These are phyloP conservation scores for Marvania coccoides DNA, from an alignment of 139 green algal genomes.

Conservation along the genomic window DNA sequence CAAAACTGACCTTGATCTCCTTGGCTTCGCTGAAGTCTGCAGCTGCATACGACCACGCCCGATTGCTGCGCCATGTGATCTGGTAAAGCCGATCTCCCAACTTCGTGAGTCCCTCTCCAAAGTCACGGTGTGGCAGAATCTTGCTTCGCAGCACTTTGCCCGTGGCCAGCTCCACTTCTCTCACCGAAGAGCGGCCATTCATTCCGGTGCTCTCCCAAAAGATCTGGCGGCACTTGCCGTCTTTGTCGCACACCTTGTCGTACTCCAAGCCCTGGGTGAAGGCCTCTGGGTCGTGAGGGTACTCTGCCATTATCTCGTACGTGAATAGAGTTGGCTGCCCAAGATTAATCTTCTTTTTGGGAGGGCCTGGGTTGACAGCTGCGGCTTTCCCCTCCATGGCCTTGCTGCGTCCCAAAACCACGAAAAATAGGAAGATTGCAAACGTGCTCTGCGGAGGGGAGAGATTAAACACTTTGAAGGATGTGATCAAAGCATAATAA, in stretches of 20 bases:
- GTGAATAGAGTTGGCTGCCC: slow-evolving; percentile 18
- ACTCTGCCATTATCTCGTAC: slow-evolving; percentile 51
- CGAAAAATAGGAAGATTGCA: slow-evolving; percentile 22
- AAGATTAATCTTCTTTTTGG: not conserved
- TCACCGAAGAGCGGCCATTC: slow-evolving; percentile 61
- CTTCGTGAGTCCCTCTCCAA: slow-evolving; percentile 71
- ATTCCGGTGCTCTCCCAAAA: slow-evolving; percentile 79
- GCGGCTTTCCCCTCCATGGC: not conserved
- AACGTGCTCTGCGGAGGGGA: slow-evolving; percentile 10
- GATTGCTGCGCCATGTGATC: slow-evolving; percentile 53
- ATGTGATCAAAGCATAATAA: not conserved
- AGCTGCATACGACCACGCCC: slow-evolving; percentile 26
- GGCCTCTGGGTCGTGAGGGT: slow-evolving; percentile 61
- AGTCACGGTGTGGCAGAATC: slow-evolving; percentile 33
- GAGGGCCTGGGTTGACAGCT: not conserved
- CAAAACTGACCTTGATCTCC: not conserved
- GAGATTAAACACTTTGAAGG: not conserved
- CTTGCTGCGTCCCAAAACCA: not conserved
- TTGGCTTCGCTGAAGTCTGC: slow-evolving; percentile 21
- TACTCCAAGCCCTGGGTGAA: slow-evolving; percentile 83
- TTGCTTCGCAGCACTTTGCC: slow-evolving; percentile 42
- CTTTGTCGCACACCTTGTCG: slow-evolving; percentile 42
- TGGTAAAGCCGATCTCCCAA: slow-evolving; percentile 62
- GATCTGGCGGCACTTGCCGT: slow-evolving; percentile 40
- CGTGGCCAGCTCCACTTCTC: slow-evolving; percentile 53